Percentiles rank a stretch among this genome's conserved stretches.
Evolutionary conservation across 352 stramenopile species (phyloP).

Genomic region (Pythium monospermum): DNA sequence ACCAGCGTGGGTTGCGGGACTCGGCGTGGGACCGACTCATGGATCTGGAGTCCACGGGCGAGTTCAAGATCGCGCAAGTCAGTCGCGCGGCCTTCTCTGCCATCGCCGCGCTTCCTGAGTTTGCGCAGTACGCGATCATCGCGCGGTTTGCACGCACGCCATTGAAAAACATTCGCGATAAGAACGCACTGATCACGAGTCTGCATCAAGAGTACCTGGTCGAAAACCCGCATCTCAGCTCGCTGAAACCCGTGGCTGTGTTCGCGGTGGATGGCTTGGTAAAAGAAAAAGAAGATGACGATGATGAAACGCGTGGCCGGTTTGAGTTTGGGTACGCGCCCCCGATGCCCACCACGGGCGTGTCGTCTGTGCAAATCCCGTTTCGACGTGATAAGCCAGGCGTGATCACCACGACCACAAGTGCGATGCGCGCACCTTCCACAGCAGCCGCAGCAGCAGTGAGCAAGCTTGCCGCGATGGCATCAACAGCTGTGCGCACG

Average conservation of each 20-base stretch:
- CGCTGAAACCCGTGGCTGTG: conserved; percentile 41
- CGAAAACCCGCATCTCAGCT: conserved; percentile 58
- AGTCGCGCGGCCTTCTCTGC: conserved; percentile 64
- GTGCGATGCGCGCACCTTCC: not conserved
- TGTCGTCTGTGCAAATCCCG: conserved; percentile 44
- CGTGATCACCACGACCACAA: conserved; percentile 18
- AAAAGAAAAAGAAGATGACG: no score
- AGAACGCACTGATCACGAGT: conserved; percentile 75
- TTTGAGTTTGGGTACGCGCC: conserved; percentile 73
- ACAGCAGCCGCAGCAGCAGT: not conserved
- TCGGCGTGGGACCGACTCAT: conserved; percentile 72
- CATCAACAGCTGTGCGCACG: no score
- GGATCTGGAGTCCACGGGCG: conserved; percentile 56
- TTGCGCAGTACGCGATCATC: conserved; percentile 68
- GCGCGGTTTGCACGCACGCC: conserved; percentile 58
- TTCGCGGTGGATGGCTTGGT: conserved; percentile 40
- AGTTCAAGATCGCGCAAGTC: conserved; percentile 69
- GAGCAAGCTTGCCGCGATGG: no score
- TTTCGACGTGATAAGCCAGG: conserved; percentile 38
- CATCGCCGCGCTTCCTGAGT: conserved; percentile 63
- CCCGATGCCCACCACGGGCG: conserved; percentile 44
- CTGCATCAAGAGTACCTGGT: conserved; percentile 66
- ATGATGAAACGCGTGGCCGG: conserved; percentile 42
- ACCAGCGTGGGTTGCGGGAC: conserved; percentile 38
- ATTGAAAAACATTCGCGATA: conserved; percentile 62